phyloP scores from a whole-genome alignment of 371 early-diverging fungal species.

The Entomophthora muscae region DNA sequence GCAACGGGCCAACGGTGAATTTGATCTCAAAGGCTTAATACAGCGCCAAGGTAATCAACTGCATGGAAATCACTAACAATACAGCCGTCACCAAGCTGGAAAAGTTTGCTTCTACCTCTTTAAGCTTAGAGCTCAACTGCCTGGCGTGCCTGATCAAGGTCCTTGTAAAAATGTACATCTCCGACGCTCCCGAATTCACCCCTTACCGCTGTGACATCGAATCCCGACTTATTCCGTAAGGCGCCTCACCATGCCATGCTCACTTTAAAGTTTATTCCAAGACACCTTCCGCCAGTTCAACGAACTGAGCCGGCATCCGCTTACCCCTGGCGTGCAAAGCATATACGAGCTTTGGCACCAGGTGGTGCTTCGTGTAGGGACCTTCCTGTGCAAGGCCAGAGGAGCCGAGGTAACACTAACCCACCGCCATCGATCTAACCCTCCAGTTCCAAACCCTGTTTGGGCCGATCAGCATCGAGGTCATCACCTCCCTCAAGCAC shows the following conservation, averaged over 20 bases:
- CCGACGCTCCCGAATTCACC: not conserved
- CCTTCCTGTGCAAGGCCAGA: conserved; percentile 6
- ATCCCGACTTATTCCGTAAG: conserved; percentile 7
- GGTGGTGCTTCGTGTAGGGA: conserved; percentile 6
- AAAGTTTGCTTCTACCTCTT: conserved; percentile 7
- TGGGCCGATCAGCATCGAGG: conserved; percentile 2
- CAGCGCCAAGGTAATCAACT: conserved; percentile 3
- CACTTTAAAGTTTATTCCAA: not conserved
- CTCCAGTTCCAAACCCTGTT: conserved; percentile 6
- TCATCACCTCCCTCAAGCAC: conserved; percentile 7
- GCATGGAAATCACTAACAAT: not conserved
- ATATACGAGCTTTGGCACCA: conserved; percentile 6
- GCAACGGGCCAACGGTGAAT: conserved; percentile 56
- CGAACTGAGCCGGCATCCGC: not conserved
- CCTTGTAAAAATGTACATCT: conserved; percentile 5
- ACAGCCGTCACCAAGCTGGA: conserved; percentile 5
- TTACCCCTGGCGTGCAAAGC: not conserved
- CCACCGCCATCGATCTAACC: not conserved
- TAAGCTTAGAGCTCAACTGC: conserved; percentile 2
- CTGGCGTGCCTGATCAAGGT: conserved; percentile 5
- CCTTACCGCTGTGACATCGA: not conserved
- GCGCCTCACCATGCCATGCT: not conserved
- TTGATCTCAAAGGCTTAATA: conserved; percentile 10
- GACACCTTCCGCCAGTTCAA: conserved; percentile 7
- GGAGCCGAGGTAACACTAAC: not conserved